Conservation (phyloP, 345 rosid species). For the Diplotaxis tenuifolia region DNA sequence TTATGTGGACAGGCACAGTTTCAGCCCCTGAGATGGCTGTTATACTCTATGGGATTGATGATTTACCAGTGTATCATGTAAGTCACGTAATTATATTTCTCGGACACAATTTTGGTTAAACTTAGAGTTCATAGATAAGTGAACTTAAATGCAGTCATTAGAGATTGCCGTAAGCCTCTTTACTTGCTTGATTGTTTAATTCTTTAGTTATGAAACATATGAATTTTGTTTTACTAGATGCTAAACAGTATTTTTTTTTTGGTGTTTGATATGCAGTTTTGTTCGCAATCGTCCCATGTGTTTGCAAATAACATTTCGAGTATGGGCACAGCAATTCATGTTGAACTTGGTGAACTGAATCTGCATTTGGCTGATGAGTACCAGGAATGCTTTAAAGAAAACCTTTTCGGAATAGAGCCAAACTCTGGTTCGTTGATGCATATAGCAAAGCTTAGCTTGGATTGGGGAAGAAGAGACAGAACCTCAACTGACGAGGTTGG, state of each 20-base stretch:
- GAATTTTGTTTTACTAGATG: not conserved
- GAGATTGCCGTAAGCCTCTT: not conserved
- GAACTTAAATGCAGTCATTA: not conserved
- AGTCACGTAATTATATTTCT: slow-evolving; percentile 35
- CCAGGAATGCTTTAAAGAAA: slow-evolving; percentile 83
- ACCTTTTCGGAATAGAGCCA: slow-evolving; percentile 80
- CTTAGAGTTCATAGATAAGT: not conserved
- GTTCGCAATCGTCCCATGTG: slow-evolving; percentile 92
- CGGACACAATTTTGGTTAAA: not conserved
- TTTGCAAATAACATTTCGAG: slow-evolving; percentile 89
- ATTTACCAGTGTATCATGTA: slow-evolving; percentile 82
- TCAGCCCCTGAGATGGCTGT: slow-evolving; percentile 96
- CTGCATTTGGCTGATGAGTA: slow-evolving; percentile 91
- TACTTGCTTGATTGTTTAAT: slow-evolving; percentile 10
- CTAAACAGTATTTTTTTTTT: slow-evolving; percentile 6
- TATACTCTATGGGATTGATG: slow-evolving; percentile 58
- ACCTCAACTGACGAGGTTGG: slow-evolving; percentile 62
- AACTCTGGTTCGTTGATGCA: slow-evolving; percentile 90
- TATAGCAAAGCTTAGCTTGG: slow-evolving; percentile 83
- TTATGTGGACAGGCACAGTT: slow-evolving; percentile 91
- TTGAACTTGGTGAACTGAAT: slow-evolving; percentile 96
- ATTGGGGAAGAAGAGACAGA: slow-evolving; percentile 83
- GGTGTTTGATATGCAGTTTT: slow-evolving; percentile 53
- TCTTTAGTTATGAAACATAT: not conserved
- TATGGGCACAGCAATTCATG: slow-evolving; percentile 68